Percentiles rank a stretch among this genome's conserved stretches.
These are phyloP conservation scores for Globisporangium rhizosaccharum DNA, from an alignment of 352 stramenopile genomes.

Conservation along the genomic window DNA sequence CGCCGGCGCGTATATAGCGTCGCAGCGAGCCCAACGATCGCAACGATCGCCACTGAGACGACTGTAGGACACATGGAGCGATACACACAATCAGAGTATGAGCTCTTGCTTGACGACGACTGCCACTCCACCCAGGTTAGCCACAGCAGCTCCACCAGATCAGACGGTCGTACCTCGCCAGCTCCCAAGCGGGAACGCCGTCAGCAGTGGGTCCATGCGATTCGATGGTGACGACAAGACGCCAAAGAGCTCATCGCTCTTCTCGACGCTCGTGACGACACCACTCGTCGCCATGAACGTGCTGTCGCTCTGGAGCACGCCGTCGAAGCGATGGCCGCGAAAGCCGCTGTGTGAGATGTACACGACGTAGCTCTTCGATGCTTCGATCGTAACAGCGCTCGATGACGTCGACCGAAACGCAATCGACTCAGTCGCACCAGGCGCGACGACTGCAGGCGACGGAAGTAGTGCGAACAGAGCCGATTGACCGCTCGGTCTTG, in stretches of 20 bases:
- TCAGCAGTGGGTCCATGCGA: slow-evolving; percentile 22
- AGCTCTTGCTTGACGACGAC: neutral
- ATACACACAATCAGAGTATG: neutral
- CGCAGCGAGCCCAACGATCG: slow-evolving; percentile 41
- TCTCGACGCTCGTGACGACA: slow-evolving; percentile 14
- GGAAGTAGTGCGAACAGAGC: slow-evolving; percentile 26
- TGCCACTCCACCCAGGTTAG: neutral
- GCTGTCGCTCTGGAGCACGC: slow-evolving; percentile 25
- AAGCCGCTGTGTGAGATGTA: slow-evolving; percentile 68
- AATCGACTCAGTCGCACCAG: slow-evolving; percentile 17
- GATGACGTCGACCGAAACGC: slow-evolving; percentile 28
- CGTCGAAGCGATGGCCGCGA: slow-evolving; percentile 46
- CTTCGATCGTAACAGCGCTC: slow-evolving; percentile 15
- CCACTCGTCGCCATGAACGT: slow-evolving; percentile 21
- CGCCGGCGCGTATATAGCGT: slow-evolving; percentile 50
- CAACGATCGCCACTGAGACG: slow-evolving; percentile 39
- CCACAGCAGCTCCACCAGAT: no score
- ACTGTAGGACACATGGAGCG: slow-evolving; percentile 20
- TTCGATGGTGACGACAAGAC: slow-evolving; percentile 23
- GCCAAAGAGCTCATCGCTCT: slow-evolving; percentile 23
- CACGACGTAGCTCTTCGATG: slow-evolving; percentile 28
- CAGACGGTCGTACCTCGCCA: slow-evolving; percentile 41
- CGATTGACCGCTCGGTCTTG: neutral
- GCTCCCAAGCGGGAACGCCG: slow-evolving; percentile 35
- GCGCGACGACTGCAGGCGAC: slow-evolving; percentile 22